Evolutionary conservation across 306 rosid genomes (phyloP).

Genomic region (Rosa persica): DNA sequence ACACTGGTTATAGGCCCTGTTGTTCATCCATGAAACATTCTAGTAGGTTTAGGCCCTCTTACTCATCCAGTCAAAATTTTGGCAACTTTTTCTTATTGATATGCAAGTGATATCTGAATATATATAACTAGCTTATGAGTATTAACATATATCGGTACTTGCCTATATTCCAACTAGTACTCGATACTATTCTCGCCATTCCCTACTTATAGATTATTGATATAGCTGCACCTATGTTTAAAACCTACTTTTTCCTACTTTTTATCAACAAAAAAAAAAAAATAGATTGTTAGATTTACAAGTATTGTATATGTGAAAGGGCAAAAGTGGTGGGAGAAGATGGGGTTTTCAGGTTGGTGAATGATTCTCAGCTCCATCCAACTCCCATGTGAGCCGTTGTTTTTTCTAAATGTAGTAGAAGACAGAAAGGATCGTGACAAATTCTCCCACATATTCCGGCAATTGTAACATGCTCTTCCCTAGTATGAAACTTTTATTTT

Average conservation of each 20-base stretch:
- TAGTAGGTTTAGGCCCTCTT: not conserved
- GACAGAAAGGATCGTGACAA: conserved; percentile 29
- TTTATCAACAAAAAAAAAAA: not conserved
- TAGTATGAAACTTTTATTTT: not conserved
- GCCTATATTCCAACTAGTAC: not conserved
- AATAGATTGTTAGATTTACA: not conserved
- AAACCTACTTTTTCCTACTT: not conserved
- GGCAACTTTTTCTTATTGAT: not conserved
- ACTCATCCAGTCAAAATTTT: not conserved
- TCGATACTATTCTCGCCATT: not conserved
- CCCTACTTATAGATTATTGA: not conserved
- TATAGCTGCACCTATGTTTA: not conserved
- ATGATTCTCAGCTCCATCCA: conserved; percentile 44
- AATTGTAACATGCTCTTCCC: conserved; percentile 38
- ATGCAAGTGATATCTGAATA: not conserved
- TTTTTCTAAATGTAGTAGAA: conserved; percentile 26
- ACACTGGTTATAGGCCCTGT: not conserved
- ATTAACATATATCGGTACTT: not conserved
- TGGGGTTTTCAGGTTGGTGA: conserved; percentile 51
- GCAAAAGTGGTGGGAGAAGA: conserved; percentile 28
- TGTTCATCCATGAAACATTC: not conserved
- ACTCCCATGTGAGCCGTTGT: conserved; percentile 56
- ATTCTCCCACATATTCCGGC: conserved; percentile 58
- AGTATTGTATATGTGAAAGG: not conserved
- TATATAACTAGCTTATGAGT: not conserved